Percentiles rank a stretch among this genome's conserved stretches.
Conservation (phyloP, 2,329 filamentous ascomycete genomes). For the Aspergillus eucalypticola region DNA sequence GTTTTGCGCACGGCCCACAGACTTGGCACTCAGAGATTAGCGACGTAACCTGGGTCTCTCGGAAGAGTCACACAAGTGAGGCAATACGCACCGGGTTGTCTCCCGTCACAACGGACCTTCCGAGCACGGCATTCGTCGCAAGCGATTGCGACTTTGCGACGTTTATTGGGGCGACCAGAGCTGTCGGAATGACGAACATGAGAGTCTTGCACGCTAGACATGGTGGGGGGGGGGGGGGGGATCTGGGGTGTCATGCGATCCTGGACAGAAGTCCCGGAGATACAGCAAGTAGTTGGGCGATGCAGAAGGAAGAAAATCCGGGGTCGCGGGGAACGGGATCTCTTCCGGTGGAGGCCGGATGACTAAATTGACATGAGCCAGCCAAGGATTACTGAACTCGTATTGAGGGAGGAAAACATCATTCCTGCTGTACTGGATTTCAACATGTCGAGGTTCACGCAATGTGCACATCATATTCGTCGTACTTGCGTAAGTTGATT, state of each 20-base stretch:
- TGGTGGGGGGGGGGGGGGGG: neutral
- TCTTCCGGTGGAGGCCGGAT: neutral
- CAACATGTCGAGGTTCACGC: too few species aligned
- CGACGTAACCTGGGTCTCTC: neutral
- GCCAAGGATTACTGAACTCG: too few species aligned
- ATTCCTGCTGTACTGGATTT: too few species aligned
- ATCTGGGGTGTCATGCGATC: neutral
- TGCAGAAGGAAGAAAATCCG: neutral
- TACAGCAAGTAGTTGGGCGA: neutral
- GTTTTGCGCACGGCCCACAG: conserved; percentile 33
- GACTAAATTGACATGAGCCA: too few species aligned
- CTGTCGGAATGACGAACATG: neutral
- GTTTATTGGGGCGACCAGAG: conserved; percentile 11
- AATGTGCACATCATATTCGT: too few species aligned
- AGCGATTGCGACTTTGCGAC: conserved; percentile 21
- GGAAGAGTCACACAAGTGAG: neutral
- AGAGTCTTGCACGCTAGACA: neutral
- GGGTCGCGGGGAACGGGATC: neutral
- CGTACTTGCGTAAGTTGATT: too few species aligned
- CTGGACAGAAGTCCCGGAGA: neutral
- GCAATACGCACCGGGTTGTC: conserved; percentile 18
- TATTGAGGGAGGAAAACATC: too few species aligned
- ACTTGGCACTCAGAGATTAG: conserved; percentile 20
- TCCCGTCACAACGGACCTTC: conserved; percentile 24
- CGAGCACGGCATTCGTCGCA: conserved; percentile 23